These are phyloP conservation scores for Leccinum pallidistipes DNA, from an alignment of 1,284 basidiomycete genomes.

Conservation along the genomic window DNA sequence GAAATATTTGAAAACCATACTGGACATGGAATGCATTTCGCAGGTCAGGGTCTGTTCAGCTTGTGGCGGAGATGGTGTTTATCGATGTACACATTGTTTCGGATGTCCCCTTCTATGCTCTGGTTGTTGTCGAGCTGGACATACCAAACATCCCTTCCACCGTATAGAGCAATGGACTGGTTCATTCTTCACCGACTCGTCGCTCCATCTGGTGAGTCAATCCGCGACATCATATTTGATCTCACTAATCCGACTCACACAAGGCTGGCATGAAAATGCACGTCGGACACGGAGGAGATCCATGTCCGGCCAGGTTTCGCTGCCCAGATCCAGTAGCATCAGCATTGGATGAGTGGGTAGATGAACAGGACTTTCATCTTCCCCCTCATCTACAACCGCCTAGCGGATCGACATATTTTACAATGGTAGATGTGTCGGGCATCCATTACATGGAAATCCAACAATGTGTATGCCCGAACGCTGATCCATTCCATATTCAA, in stretches of 20 bases:
- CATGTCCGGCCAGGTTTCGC: background rate
- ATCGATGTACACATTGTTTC: background rate
- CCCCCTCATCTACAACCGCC: background rate
- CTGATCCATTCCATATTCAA: background rate
- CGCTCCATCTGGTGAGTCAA: background rate
- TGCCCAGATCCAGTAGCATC: no score
- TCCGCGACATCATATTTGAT: background rate
- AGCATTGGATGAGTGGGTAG: background rate
- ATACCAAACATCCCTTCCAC: background rate
- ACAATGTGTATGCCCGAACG: background rate
- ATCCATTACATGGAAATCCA: background rate
- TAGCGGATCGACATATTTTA: background rate
- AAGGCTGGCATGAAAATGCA: background rate
- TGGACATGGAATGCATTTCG: background rate
- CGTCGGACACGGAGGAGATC: background rate
- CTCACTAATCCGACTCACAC: background rate
- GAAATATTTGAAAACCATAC: background rate
- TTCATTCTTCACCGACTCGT: background rate
- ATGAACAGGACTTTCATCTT: background rate
- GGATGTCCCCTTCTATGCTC: background rate
- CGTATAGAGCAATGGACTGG: background rate
- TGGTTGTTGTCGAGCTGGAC: background rate
- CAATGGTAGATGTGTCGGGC: background rate
- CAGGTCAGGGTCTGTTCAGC: background rate
- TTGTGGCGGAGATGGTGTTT: background rate